Base-by-base conservation (phyloP, 1,284 basidiomycete genomes). In the Tausonia pullulans region DNA sequence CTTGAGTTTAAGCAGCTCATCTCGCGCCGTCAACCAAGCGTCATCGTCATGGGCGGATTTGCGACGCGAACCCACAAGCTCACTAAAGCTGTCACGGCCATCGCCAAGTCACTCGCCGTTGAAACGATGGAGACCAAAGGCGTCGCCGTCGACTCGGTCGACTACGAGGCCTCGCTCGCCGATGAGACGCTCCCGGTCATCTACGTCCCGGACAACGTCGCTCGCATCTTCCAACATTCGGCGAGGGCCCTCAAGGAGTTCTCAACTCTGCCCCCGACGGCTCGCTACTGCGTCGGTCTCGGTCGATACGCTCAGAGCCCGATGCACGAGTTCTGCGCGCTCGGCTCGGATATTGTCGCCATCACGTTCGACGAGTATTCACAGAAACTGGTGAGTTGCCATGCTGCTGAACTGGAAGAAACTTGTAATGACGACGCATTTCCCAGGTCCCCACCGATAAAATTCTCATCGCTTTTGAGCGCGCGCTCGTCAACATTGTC, bases 241-340 rank as follows among this genome's bases (percentile, higher is more conserved):
- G 82, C 84, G 68, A 87, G 94, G 53, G 92, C 91, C 0, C 80
- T 82, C 49, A 85, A 85, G 65, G 96, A 99, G 76, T 94, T 92
- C 74, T 86, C 87, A 53, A 82, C 87, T 1, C 78, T 97, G 54
- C 85, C 87, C 1, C 78, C 84, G 14, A 85, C 88, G 59, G 88
- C 86, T n/a, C 88, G 90, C 74, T 99, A 98, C 74, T 98, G 95
- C 70, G 82, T 98, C 57, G 97, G 90, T 59, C 78, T 99, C 69
- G 94, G 94, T 52, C 85, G 96, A 64, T 98, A 96, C 74, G 82
- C 84, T 9, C 96, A 98, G 76, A 95, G 86, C 72, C 96, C 96
- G 1, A 78, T 99, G 70, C 94, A 91, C 72, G 94, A 96, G 74
- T 94, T 89, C 74, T 88, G 89, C 39, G 88, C 92, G 0, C 78